These are phyloP conservation scores for Phyllostachys edulis DNA, from an alignment of 176 grass and related monocot species.

Conservation along the genomic window DNA sequence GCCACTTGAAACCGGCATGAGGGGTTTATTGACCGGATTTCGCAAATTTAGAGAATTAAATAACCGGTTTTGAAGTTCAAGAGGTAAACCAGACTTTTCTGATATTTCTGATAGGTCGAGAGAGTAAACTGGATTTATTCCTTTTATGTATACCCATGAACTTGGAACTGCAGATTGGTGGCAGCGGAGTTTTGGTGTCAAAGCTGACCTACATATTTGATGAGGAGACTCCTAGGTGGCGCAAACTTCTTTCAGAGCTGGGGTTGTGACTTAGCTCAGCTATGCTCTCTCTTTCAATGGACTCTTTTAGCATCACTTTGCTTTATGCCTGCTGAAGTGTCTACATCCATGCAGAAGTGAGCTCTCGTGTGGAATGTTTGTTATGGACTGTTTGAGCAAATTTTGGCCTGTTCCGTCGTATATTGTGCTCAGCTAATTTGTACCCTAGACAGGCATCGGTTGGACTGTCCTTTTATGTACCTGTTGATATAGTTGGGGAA, in stretches of 20 bases:
- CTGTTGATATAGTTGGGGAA: not conserved
- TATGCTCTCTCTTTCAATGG: not conserved
- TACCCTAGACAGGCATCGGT: not conserved
- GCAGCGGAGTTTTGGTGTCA: conserved; percentile 91
- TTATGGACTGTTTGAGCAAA: not conserved
- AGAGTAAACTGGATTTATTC: no score
- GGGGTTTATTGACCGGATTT: no score
- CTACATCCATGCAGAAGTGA: conserved; percentile 14
- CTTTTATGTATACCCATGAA: not conserved
- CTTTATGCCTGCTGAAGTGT: conserved; percentile 1
- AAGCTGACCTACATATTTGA: conserved; percentile 94
- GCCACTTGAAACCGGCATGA: no score
- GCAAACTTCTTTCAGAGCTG: conserved; percentile 67
- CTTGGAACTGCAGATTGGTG: conserved; percentile 57
- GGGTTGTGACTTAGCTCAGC: conserved; percentile 47
- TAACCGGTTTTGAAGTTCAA: no score
- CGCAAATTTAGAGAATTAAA: no score
- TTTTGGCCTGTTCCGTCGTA: not conserved
- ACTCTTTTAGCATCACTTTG: not conserved
- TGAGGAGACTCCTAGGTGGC: conserved; percentile 94
- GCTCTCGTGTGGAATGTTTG: not conserved
- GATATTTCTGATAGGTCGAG: no score
- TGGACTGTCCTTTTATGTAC: not conserved
- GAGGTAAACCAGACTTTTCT: no score
- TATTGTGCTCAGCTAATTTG: not conserved